Conservation (phyloP, 1,284 basidiomycete species). For the Lentinula novae-zelandiae region DNA sequence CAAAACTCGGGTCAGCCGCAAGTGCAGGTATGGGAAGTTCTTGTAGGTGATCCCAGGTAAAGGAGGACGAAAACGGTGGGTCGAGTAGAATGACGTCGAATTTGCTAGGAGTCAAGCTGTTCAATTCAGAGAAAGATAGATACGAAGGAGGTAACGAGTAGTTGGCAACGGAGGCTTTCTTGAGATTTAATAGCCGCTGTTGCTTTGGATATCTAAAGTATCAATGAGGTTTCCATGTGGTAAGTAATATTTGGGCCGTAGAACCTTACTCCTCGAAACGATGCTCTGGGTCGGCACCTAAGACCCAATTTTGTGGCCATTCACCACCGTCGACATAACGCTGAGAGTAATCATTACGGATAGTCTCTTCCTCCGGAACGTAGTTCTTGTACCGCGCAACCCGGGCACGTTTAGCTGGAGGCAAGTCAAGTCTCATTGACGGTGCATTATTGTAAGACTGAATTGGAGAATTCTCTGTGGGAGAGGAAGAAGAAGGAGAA, state of each 20-base stretch:
- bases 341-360: slow-evolving; percentile 92
- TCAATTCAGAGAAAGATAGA: slow-evolving; percentile 57
- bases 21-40: slow-evolving; percentile 81
- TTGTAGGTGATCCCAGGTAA: slow-evolving; percentile 82
- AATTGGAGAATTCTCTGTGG: slow-evolving; percentile 34
- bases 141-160: slow-evolving; percentile 65
- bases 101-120: slow-evolving; percentile 58
- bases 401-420: slow-evolving; percentile 68
- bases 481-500: slow-evolving; percentile 33
- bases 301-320: slow-evolving; percentile 89
- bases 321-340: slow-evolving; percentile 87
- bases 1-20: slow-evolving; percentile 88
- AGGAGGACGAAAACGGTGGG: slow-evolving; percentile 80
- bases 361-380: slow-evolving; percentile 88
- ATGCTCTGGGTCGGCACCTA: slow-evolving; percentile 80
- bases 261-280: slow-evolving; percentile 85
- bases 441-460: slow-evolving; percentile 29
- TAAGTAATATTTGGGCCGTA: background rate
- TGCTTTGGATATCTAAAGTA: slow-evolving; percentile 83
- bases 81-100: slow-evolving; percentile 95
- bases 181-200: slow-evolving; percentile 74
- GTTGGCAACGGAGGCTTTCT: slow-evolving; percentile 65
- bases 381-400: slow-evolving; percentile 71
- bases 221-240: background rate
- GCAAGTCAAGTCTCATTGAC: slow-evolving; percentile 50